Percentiles rank a stretch among this genome's conserved stretches.
Conservation (phyloP, 352 stramenopile genomes). For the Globisporangium irregulare region DNA sequence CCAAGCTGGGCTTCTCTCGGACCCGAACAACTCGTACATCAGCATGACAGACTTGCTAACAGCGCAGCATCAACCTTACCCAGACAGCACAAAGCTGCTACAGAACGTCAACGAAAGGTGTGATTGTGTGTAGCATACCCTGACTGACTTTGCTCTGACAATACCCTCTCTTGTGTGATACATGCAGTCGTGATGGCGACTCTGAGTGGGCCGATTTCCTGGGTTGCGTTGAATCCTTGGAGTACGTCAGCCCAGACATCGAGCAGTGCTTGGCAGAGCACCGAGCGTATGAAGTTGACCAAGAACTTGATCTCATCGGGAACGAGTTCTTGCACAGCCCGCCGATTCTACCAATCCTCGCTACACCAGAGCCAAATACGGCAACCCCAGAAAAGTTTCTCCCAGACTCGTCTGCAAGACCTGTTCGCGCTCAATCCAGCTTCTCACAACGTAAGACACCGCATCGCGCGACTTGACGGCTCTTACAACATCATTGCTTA, state of each 20-base stretch:
- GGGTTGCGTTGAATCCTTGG: conserved; percentile 29
- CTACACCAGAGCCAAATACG: background rate
- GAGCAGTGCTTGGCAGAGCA: conserved; percentile 37
- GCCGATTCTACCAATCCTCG: conserved; percentile 14
- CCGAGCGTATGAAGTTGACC: conserved; percentile 35
- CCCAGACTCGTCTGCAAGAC: background rate
- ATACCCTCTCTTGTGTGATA: conserved; percentile 10
- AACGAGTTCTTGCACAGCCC: conserved; percentile 66
- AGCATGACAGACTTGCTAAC: conserved; percentile 19
- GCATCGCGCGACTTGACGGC: background rate
- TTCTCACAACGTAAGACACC: conserved; percentile 3
- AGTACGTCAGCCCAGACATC: conserved; percentile 75
- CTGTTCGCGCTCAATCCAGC: background rate
- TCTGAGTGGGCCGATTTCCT: conserved; percentile 57
- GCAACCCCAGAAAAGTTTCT: background rate
- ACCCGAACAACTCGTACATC: background rate
- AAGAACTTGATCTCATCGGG: conserved; percentile 64
- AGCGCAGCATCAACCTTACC: background rate
- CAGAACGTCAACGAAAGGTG: background rate
- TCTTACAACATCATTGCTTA: background rate
- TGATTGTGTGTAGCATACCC: background rate
- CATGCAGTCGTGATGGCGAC: conserved; percentile 23
- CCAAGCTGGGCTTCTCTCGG: background rate
- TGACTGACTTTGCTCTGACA: background rate
- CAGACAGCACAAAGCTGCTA: background rate